A percentile compares a stretch with the other conserved stretches of the same genome.
These are phyloP conservation scores for Dentipellis fragilis DNA, from an alignment of 768 basidiomycete genomes.

Conservation along the genomic window DNA sequence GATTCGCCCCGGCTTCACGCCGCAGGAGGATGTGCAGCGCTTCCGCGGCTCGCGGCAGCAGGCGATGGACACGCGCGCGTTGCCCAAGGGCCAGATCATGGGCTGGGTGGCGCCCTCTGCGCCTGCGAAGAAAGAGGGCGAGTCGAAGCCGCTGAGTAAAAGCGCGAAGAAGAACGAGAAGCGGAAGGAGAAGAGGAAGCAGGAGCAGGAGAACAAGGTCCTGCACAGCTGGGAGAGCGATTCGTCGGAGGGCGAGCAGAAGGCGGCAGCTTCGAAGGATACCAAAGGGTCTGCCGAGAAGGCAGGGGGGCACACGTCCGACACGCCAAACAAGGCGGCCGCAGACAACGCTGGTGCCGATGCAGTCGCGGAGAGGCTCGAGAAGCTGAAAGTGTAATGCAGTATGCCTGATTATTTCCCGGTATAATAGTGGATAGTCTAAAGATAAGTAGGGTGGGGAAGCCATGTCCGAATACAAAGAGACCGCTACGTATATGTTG, in stretches of 20 bases:
- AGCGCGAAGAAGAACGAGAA: conserved; percentile 70
- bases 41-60: conserved; percentile 75
- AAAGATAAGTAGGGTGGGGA: conserved; percentile 6
- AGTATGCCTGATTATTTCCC: not conserved
- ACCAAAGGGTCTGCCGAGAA: conserved; percentile 7
- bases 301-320: conserved; percentile 5
- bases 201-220: conserved; percentile 52
- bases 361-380: conserved; percentile 39
- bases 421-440: conserved; percentile 6
- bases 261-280: not conserved
- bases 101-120: conserved; percentile 63
- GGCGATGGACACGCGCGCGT: conserved; percentile 50
- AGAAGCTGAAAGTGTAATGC: conserved; percentile 39
- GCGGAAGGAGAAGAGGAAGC: conserved; percentile 71
- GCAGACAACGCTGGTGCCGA: conserved; percentile 18
- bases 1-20: conserved; percentile 88
- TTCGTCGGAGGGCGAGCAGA: conserved; percentile 41
- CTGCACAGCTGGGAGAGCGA: conserved; percentile 68
- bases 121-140: conserved; percentile 19
- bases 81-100: conserved; percentile 74
- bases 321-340: conserved; percentile 1
- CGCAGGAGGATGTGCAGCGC: conserved; percentile 85
- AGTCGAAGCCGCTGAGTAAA: conserved; percentile 25
- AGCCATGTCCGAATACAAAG: not conserved
- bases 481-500: not conserved